These are phyloP conservation scores for Andrographis paniculata DNA, from an alignment of 305 asterid species.

Conservation along the genomic window DNA sequence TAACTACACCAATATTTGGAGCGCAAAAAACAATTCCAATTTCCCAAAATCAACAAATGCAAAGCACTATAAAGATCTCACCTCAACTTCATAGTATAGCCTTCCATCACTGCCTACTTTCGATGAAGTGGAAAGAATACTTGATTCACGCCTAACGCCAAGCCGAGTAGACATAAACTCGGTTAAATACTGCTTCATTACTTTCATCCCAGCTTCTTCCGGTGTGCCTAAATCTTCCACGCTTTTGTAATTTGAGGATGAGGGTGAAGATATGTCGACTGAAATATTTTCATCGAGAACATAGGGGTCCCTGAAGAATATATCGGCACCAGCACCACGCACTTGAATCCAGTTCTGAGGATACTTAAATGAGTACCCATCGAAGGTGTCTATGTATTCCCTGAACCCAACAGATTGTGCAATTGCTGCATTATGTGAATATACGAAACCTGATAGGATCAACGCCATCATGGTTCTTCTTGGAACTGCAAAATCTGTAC, in stretches of 20 bases:
- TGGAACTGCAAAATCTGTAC: constrained; percentile 88
- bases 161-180: constrained; percentile 99
- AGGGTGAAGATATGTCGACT: constrained; percentile 83
- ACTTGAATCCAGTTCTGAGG: constrained; percentile 95
- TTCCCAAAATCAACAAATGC: not conserved
- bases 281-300: constrained; percentile 88
- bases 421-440: constrained; percentile 36
- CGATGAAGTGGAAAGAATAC: constrained; percentile 70
- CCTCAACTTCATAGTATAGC: constrained; percentile 79
- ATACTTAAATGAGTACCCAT: constrained; percentile 75
- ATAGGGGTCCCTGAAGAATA: constrained; percentile 90
- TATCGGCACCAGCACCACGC: constrained; percentile 94
- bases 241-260: constrained; percentile 73
- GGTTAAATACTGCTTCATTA: constrained; percentile 67
- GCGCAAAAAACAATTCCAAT: not conserved
- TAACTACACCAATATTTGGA: constrained; percentile 3
- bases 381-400: constrained; percentile 75
- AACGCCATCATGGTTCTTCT: constrained; percentile 66
- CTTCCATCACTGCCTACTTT: constrained; percentile 82
- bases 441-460: constrained; percentile 49
- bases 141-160: constrained; percentile 80
- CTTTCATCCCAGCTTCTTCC: constrained; percentile 74
- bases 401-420: constrained; percentile 55
- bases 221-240: constrained; percentile 91
- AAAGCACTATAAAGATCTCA: constrained; percentile 18